Percentiles rank a stretch among this genome's conserved stretches.
phyloP scores from a whole-genome alignment of 2,329 filamentous ascomycete species.

The Alternaria sp. region DNA sequence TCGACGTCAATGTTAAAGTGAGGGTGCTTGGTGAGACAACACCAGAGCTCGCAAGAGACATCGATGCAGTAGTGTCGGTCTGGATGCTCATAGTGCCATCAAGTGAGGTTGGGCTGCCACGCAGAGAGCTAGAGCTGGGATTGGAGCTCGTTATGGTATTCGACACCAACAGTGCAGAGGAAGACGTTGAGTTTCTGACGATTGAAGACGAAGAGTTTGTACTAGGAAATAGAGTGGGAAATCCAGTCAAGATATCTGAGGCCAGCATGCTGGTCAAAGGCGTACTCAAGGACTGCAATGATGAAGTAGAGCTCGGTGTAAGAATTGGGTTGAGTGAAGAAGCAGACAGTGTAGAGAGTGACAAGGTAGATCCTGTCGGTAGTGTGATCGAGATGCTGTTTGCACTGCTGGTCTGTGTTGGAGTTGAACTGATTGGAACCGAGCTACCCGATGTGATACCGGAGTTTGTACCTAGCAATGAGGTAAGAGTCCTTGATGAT shows the following conservation, averaged over 20 bases:
- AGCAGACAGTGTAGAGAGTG: neutral
- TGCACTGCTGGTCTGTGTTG: neutral
- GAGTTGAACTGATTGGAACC: neutral
- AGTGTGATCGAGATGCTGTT: neutral
- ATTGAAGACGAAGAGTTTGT: neutral
- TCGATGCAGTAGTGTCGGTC: constrained; percentile 6
- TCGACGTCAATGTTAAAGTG: neutral
- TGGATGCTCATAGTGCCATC: constrained; percentile 12
- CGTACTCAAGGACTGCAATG: neutral
- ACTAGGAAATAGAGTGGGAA: neutral
- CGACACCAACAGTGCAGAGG: neutral
- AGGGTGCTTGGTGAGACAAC: neutral
- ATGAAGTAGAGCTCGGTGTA: neutral
- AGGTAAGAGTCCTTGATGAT: neutral
- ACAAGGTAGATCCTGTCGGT: neutral
- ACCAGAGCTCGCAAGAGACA: neutral
- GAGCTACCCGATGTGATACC: neutral
- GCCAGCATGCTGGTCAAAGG: neutral
- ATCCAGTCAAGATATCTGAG: neutral
- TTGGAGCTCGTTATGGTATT: neutral
- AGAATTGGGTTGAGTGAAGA: neutral
- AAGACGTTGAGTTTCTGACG: neutral
- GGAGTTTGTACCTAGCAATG: neutral
- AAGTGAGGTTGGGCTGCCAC: neutral
- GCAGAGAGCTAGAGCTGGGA: neutral